Percentiles rank a stretch among this genome's conserved stretches.
phyloP scores from a whole-genome alignment of 2,329 filamentous ascomycete species.

The Trichoderma atrobrunneum region DNA sequence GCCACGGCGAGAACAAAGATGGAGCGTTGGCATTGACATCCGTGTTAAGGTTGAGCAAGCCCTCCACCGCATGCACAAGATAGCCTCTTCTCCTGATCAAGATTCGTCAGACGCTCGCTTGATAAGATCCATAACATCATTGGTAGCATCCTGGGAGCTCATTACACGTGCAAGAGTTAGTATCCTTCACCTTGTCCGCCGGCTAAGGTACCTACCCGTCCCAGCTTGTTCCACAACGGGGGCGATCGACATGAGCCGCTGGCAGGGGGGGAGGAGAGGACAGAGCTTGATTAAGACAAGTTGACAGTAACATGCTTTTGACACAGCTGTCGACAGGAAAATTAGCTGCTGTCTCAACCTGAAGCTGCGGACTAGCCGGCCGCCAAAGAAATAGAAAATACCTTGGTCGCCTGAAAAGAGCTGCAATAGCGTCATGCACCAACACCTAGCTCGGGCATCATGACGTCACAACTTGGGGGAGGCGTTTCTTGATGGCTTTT shows the following conservation, averaged over 20 bases:
- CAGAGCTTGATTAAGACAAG: not conserved
- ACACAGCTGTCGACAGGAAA: not conserved
- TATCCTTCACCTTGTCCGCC: not conserved
- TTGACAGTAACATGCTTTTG: not conserved
- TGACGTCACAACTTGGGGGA: conserved; percentile 26
- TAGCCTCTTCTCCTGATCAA: not conserved
- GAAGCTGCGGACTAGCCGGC: conserved; percentile 3
- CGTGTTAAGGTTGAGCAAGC: not conserved
- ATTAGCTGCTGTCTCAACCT: not conserved
- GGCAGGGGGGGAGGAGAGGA: not conserved
- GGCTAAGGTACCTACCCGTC: conserved; percentile 10
- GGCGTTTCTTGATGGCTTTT: not conserved
- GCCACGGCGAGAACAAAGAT: not conserved
- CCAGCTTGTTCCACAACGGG: conserved; percentile 6
- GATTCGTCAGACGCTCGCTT: not conserved
- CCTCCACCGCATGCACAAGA: not conserved
- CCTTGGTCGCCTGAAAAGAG: not conserved
- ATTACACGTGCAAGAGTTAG: not conserved
- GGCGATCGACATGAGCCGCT: conserved; percentile 6
- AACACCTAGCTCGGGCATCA: conserved; percentile 20
- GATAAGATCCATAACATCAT: not conserved
- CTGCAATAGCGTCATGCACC: conserved; percentile 22
- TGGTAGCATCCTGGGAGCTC: not conserved
- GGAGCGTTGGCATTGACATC: not conserved
- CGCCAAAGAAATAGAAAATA: not conserved